Base-by-base conservation (phyloP, 805 yeast species). In the Maudiozyma bulderi region DNA sequence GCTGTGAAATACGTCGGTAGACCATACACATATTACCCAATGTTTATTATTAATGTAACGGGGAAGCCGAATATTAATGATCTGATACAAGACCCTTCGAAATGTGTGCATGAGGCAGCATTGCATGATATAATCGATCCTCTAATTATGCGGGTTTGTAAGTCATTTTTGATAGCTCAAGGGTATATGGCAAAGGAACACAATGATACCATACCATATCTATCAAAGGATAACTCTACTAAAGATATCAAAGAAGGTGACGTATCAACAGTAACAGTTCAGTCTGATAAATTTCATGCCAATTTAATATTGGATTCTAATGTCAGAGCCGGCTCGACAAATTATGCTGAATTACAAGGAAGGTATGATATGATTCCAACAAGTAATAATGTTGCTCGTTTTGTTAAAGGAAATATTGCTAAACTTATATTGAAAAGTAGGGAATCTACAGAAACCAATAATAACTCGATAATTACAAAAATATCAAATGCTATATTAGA, bases 1-100 rank as follows among this genome's bases (percentile, higher is more conserved):
- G 34, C 48, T 0, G 60, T 60, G 1, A 61, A 61, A 20, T 55
- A 48, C 20, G 61, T 61, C 40, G 66, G 71, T 4, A 65, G 56
- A 44, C 68, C 77, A 1, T 66, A 61, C 45, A 55, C 55, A 8
- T 59, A 52, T 33, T 63, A 66, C 53, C 78, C 81, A 0, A 55
- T 73, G 0, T 72, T 68, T 45, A 51, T 76, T 1, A 49, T 77
- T 1, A 57, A 57, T 34, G 50, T 74, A 4, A 29, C 44, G 6
- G 62, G 70, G 20, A 64, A 65, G 1, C 59, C 63, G 4, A 43
- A 39, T 6, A 35, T 56, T 1, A 65, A 70, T 13, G 78, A 75
- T 48, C 48, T 72, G 28, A 39, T 70, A 5, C 77, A 75, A 50
- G 71, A 69, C 49, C 71, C 75, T 0, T 52, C 66, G 4, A 74